Base-by-base conservation (phyloP, 1,284 basidiomycete species). In the Ustilago crameri region DNA sequence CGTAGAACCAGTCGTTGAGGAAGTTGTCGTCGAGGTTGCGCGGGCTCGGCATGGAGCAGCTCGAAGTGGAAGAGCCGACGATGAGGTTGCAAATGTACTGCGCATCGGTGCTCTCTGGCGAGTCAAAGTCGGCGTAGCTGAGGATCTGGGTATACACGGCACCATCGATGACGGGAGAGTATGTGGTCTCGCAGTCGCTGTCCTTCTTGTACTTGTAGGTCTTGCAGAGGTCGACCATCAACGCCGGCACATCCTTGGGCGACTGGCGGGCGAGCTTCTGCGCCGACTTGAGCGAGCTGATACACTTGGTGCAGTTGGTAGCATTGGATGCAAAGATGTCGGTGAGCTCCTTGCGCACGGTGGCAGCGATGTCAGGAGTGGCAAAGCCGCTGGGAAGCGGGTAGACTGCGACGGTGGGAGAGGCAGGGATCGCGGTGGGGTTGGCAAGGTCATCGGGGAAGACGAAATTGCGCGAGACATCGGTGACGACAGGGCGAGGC, bases 201-300 rank as follows among this genome's bases (percentile, higher is more conserved):
- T 86, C 88, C 24, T 73, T 69, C 17, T 87, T 86, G 79, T 89
- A 87, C 49, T 86, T 84, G 82, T 89, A 89, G 49, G 85, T 82
- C 61, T 90, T 84, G 84, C 91, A 92, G 34, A 91, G 81, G 5
- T 85, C 84, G 18, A 90, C 85, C 8, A 88, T 84, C 23, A 91
- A 85, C 3, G 82, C 84, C 2, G 91, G 87, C 2, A 89, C 88
- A 66, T 89, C 83, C 34, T 88, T 84, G 3, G 91, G 90, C 20
- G 87, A 87, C n/a, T 88, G 88, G 47, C 90, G 82, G 0, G 89
- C 86, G 37, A 91, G 85, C 71, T 90, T 88, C 79, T 92, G 91
- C 61, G 86, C 88, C 23, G 88, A 84, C 67, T 89, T 87, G 18
- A 92, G 86, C 3, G 86, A 84, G 7, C 88, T 86, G 62, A 88